Base-by-base conservation (phyloP, 768 basidiomycete species). In the Amylocystis lapponica region DNA sequence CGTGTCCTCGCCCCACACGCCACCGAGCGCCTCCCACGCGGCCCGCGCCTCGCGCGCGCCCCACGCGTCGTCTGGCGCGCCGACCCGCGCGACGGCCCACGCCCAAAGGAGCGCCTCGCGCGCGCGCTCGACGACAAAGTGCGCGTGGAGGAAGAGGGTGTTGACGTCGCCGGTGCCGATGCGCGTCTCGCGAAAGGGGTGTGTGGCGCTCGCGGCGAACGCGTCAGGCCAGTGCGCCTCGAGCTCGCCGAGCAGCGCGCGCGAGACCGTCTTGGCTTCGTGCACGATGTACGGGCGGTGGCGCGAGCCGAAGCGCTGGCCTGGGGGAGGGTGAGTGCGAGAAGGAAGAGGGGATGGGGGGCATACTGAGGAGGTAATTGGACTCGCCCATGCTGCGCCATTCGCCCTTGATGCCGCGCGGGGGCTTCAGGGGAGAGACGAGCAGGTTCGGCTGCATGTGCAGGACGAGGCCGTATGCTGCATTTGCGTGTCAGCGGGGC, bases 241-340 rank as follows among this genome's bases (percentile, higher is more conserved):
- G 27, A 61, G 43, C 48, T 72, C 70, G 37, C 55, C 56, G 31
- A 68, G 46, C 17, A 70, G 35, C 0, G 68, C 51, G 8, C 54
- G 36, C 17, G 66, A 63, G 11, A 66, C 49, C 1, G 62, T 45
- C 33, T 67, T 67, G 20, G 66, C 67, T 27, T 64, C 62, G 59
- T 72, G 70, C 5, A 61, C 57, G 41, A 67, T 59, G 49, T 72
- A 72, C 0, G 68, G 65, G 4, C 70, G 59, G 7, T 47, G 46
- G 0, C 69, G 60, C 10, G 36, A 43, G 22, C 69, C 70, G 41
- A 72, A 72, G 36, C 70, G 67, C 30, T 57, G 35, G 43, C 58
- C 58, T 56, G 46, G 5, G n/a, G 17, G 16, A 34, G 10, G 27
- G 30, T 36, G 26, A 34, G 38, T 19, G 13, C n/a, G 21, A 36